Evolutionary conservation across 371 early-diverging fungal genomes (phyloP), one percentile per base, ranked within the genome.

Genomic region (Mortierella sp.): DNA sequence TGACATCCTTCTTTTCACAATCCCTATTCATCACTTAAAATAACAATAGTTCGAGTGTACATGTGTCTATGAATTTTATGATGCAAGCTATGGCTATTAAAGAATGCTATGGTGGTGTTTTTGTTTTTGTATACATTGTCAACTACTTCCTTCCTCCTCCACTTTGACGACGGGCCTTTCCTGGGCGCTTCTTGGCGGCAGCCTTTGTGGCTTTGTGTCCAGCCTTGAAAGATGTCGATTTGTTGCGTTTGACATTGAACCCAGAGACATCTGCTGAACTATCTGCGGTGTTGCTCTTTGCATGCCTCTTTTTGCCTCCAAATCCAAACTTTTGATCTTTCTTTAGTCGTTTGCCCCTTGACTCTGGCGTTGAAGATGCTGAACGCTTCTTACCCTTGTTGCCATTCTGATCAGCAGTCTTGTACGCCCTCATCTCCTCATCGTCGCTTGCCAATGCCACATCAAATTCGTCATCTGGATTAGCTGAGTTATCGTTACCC

Each of bases 271-370:
- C 96, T 30, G 89, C 90, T 61, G 92, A 87, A 43, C 92, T 92
- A 51, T 94, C 95, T 12, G 92, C 88, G 20, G 94, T 94, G 84
- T 98, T 98, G 66, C 89, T 85, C 87, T 96, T 98, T 45, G 86
- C 74, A 65, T 87, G 73, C 32, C 94, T 84, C 86, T 95, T 95
- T 84, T 90, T 91, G 60, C 98, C 98, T 54, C 97, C 97, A 87
- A 91, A 94, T 12, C 97, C 97, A 77, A 91, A 97, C 87, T 94
- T 96, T 49, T 81, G 83, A 64, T 81, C 73, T 65, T 81, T 84
- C 81, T 84, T 85, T 32, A 68, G 68, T 45, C 83, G 80, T 57
- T 84, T 86, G 69, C 71, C 63, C 39, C 77, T 63, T 51, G 78
- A 73, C 40, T 81, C 85, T 84, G 85, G 69, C 89, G 76, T 70